Conservation (phyloP, 768 basidiomycete species). For the Auricularia auricula-judae region DNA sequence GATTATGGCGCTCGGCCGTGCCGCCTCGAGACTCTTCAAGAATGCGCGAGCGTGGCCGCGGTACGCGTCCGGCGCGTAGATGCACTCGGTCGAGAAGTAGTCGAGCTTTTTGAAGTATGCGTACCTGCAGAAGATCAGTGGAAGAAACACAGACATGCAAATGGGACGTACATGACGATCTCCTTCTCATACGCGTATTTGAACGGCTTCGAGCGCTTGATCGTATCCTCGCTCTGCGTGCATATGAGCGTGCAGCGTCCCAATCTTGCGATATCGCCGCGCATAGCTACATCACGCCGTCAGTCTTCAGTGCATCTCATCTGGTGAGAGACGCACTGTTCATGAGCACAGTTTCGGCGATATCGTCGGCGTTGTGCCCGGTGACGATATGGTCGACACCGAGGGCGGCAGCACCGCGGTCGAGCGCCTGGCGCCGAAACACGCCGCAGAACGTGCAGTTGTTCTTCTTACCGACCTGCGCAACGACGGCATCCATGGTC, state of each 20-base stretch:
- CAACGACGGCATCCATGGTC: conserved; percentile 97
- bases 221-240: conserved; percentile 92
- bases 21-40: conserved; percentile 90
- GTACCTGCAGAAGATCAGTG: conserved; percentile 47
- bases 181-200: conserved; percentile 99
- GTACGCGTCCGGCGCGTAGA: conserved; percentile 97
- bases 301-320: too few species aligned
- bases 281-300: conserved; percentile 60
- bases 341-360: conserved; percentile 98
- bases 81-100: conserved; percentile 98
- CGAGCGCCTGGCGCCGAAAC: conserved; percentile 90
- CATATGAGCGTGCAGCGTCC: conserved; percentile 91
- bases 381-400: conserved; percentile 96
- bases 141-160: conserved; percentile 6
- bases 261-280: conserved; percentile 91
- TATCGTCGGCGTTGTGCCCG: conserved; percentile 98
- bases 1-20: conserved; percentile 89
- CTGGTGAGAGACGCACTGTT: conserved; percentile 55
- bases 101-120: conserved; percentile 99
- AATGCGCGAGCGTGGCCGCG: conserved; percentile 91
- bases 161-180: conserved; percentile 79
- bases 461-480: conserved; percentile 92
- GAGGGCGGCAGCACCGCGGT: conserved; percentile 82
- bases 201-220: conserved; percentile 97
- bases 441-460: conserved; percentile 99